phyloP scores from a whole-genome alignment of 2,329 filamentous ascomycete species.

The Fusarium odoratissimum region DNA sequence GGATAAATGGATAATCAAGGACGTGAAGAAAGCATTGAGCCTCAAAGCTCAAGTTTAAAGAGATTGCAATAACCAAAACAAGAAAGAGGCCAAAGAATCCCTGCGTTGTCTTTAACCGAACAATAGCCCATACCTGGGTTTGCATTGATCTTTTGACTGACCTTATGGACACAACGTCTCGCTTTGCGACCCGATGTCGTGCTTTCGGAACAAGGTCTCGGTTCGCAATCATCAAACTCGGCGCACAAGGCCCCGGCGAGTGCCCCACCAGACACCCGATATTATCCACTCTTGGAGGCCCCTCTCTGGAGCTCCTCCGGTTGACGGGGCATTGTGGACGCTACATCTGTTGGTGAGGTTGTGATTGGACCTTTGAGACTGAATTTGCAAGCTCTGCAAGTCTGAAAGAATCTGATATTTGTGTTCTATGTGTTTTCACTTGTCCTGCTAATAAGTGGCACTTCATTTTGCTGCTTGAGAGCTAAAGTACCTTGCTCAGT shows the following conservation, averaged over 20 bases:
- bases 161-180: neutral
- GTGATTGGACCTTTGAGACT: slow-evolving; percentile 16
- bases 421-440: slow-evolving; percentile 6
- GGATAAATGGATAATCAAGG: slow-evolving; percentile 6
- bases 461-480: neutral
- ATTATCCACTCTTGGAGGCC: slow-evolving; percentile 29
- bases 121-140: neutral
- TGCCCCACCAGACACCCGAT: slow-evolving; percentile 27
- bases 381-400: slow-evolving; percentile 13
- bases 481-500: neutral
- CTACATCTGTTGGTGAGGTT: slow-evolving; percentile 13
- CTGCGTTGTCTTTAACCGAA: neutral
- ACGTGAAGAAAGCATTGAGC: neutral
- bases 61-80: slow-evolving; percentile 15
- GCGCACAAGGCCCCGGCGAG: slow-evolving; percentile 24
- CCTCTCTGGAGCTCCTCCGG: slow-evolving; percentile 30
- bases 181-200: slow-evolving; percentile 17
- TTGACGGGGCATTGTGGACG: slow-evolving; percentile 27
- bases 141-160: neutral
- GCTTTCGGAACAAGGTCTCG: slow-evolving; percentile 34
- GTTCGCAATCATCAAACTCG: slow-evolving; percentile 29
- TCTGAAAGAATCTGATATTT: slow-evolving; percentile 7
- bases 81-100: slow-evolving; percentile 19
- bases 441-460: slow-evolving; percentile 1
- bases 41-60: neutral